Evolutionary conservation across 2,329 filamentous ascomycete genomes (phyloP), one percentile per base, ranked within the genome.

Genomic region (Cladophialophora psammophila): DNA sequence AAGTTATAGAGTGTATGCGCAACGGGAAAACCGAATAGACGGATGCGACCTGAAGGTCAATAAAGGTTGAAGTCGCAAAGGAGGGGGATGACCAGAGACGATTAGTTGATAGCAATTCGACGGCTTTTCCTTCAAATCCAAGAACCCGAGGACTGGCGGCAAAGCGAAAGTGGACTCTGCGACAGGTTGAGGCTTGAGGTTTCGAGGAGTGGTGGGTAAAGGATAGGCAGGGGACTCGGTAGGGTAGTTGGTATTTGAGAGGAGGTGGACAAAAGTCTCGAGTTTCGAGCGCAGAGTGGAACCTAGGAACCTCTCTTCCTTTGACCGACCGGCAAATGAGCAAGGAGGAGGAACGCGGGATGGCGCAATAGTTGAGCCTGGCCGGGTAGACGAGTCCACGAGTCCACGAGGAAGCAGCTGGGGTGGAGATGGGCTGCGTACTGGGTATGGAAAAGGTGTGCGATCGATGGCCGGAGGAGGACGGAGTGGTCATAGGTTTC

Each of bases 281-380:
- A 48, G 45, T 50, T 50, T 50, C 45, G 18, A 50, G 45, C 45
- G 13, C 45, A 18, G 45, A 50, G 45, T 50, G 45, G 45, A 48
- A 26, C 45, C 45, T 3, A 15, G 45, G 26, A 26, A 9, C 15
- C 53, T 42, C 26, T 31, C 5, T n/a, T 34, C 5, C 32, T 34
- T 18, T 32, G 45, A 20, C 38, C 52, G 38, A 50, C 57, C 40
- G 52, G 63, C 63, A 61, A 61, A 57, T 36, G 40, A 61, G 31
- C 26, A 50, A 52, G 48, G 50, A 61, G n/a, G 45, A 63, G 50
- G 61, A 40, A 42, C 50, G 64, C 66, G 64, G 58, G 60, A 68
- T 70, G 63, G 68, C 68, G 68, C 66, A 70, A 55, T 55, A 68
- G 26, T 68, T 42, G 32, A 52, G 40, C 65, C 36, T 15, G 56